Conservation (phyloP, 441 rosid genomes). For the Syzygium malaccense region DNA sequence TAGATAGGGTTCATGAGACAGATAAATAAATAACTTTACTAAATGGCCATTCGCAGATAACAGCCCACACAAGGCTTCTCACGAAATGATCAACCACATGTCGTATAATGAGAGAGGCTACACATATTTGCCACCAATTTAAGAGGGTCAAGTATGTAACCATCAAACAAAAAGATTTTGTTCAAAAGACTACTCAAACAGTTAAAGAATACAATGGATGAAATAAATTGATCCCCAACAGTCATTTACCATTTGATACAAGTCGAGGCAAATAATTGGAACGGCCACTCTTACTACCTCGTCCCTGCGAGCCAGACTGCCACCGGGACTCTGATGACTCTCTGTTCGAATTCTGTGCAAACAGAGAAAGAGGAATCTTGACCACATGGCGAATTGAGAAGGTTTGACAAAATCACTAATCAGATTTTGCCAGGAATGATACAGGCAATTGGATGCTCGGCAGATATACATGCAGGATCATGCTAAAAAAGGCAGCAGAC, state of each 20-base stretch:
- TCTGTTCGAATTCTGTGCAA: conserved; percentile 46
- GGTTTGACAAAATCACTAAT: background rate
- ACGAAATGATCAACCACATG: background rate
- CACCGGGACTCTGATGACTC: conserved; percentile 66
- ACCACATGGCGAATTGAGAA: background rate
- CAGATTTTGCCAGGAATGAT: background rate
- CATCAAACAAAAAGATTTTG: background rate
- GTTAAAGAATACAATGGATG: background rate
- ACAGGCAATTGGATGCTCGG: background rate
- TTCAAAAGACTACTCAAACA: background rate
- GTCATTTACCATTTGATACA: conserved; percentile 48
- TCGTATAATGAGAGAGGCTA: background rate
- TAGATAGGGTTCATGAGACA: background rate
- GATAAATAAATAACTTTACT: background rate
- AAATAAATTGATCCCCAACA: background rate
- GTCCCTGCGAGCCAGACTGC: conserved; percentile 55
- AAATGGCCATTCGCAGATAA: background rate
- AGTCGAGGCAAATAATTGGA: conserved; percentile 39
- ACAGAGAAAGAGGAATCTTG: background rate
- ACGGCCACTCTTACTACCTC: conserved; percentile 65
- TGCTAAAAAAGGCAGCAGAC: background rate
- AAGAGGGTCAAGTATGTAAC: background rate
- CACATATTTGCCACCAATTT: background rate
- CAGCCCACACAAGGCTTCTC: background rate
- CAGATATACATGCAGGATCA: background rate